These are phyloP conservation scores for Blepharisma undulans DNA, from an alignment of 169 alveolate genomes.

Conservation along the genomic window DNA sequence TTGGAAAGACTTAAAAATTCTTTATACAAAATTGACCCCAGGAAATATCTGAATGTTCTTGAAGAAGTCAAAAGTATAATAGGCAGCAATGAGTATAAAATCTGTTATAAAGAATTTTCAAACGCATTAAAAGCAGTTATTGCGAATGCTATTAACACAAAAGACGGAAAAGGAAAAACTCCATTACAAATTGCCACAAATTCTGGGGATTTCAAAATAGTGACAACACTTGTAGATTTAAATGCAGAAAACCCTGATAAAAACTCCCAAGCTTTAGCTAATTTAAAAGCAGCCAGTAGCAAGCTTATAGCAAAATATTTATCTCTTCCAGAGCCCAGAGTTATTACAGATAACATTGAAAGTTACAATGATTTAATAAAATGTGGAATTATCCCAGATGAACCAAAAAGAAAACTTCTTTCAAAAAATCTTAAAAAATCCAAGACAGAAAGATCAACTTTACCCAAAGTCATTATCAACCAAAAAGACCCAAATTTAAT, in stretches of 20 bases:
- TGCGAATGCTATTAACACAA: conserved; percentile 54
- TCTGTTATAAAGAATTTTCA: conserved; percentile 45
- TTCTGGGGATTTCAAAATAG: conserved; percentile 69
- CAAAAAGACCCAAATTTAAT: conserved; percentile 66
- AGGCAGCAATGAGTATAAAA: conserved; percentile 35
- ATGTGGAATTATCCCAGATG: conserved; percentile 66
- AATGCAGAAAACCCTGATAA: conserved; percentile 49
- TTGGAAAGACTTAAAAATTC: conserved; percentile 44
- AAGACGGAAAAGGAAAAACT: conserved; percentile 71
- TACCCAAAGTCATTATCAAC: conserved; percentile 56
- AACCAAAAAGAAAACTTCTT: conserved; percentile 53
- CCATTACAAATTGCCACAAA: conserved; percentile 75
- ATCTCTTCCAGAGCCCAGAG: conserved; percentile 67
- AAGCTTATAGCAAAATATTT: conserved; percentile 70
- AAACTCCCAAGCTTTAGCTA: conserved; percentile 16
- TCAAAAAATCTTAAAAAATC: conserved; percentile 74
- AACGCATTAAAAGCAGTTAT: conserved; percentile 40
- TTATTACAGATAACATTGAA: conserved; percentile 58
- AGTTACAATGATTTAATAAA: conserved; percentile 64
- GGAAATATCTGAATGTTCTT: conserved; percentile 53
- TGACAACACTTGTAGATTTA: conserved; percentile 29
- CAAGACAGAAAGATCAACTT: conserved; percentile 37
- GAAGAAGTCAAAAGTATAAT: conserved; percentile 56
- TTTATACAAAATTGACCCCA: conserved; percentile 63
- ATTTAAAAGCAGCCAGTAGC: conserved; percentile 61